Evolutionary conservation across 163 green algal species (phyloP).

Genomic region (Smithsoniella earleae): DNA sequence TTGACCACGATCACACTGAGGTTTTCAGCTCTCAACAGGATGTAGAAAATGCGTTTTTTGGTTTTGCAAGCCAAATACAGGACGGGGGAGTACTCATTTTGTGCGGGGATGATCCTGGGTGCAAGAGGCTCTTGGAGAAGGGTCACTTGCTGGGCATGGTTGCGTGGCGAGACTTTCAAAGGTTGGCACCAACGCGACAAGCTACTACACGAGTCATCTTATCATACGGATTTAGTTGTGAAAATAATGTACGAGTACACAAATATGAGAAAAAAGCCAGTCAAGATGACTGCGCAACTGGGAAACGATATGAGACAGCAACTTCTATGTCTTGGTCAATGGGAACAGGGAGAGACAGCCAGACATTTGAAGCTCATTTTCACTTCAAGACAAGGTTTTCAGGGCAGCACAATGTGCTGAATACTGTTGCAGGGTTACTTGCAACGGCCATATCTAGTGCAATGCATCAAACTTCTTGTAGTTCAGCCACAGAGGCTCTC

Average conservation of each 20-base stretch:
- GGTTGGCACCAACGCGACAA: neutral
- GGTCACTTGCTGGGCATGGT: neutral
- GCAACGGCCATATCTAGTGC: neutral
- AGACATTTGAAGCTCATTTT: neutral
- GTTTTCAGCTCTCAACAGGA: neutral
- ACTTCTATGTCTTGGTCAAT: no score
- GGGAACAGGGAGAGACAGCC: no score
- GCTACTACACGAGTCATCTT: neutral
- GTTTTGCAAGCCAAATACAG: neutral
- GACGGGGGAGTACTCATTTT: neutral
- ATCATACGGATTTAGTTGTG: neutral
- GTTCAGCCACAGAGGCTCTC: neutral
- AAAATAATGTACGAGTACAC: constrained; percentile 2
- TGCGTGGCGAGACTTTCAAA: neutral
- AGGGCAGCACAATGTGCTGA: constrained; percentile 11
- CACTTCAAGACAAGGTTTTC: neutral
- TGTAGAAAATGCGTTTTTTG: neutral
- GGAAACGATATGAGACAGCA: no score
- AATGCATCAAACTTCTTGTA: neutral
- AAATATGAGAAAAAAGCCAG: neutral
- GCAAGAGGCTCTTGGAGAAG: neutral
- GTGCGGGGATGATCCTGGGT: neutral
- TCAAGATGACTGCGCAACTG: no score
- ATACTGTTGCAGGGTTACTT: neutral
- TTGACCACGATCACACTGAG: constrained; percentile 11